Percentiles rank a stretch among this genome's conserved stretches.
phyloP scores from a whole-genome alignment of 2,329 filamentous ascomycete species.

The Leptographium wingfieldii region DNA sequence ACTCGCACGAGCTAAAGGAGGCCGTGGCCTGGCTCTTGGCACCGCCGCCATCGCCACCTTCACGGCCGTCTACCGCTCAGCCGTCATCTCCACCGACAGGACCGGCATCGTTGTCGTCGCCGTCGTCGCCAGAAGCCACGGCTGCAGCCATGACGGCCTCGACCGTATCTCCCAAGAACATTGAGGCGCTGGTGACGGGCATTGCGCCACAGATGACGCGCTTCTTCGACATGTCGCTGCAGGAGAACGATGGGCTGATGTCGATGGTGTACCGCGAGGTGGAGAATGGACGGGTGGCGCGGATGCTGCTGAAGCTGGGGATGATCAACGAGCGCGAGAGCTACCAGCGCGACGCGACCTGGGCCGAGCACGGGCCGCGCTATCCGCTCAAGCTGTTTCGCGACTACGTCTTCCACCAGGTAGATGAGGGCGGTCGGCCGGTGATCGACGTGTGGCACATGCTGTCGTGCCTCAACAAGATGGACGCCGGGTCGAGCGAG shows the following conservation, averaged over 20 bases:
- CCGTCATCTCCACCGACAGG: conserved; percentile 16
- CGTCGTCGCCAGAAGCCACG: background rate
- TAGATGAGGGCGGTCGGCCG: conserved; percentile 71
- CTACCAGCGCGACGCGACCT: conserved; percentile 55
- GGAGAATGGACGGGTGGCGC: conserved; percentile 77
- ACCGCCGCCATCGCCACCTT: conserved; percentile 27
- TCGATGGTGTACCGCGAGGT: conserved; percentile 66
- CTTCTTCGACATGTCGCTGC: conserved; percentile 66
- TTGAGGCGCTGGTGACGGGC: conserved; percentile 66
- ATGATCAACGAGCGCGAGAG: conserved; percentile 69
- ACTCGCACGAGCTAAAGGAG: conserved; percentile 66
- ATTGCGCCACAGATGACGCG: conserved; percentile 68
- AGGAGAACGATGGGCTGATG: conserved; percentile 61
- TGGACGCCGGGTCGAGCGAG: conserved; percentile 83
- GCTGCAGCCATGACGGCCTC: background rate
- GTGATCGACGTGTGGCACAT: conserved; percentile 83
- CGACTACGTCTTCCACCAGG: conserved; percentile 95
- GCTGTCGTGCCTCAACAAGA: conserved; percentile 73
- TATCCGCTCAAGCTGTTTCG: conserved; percentile 92
- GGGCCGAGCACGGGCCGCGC: conserved; percentile 86
- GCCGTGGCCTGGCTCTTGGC: conserved; percentile 72
- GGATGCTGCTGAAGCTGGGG: conserved; percentile 70
- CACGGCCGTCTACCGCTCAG: background rate
- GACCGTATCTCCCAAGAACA: conserved; percentile 44
- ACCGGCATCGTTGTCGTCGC: too few species aligned